These are phyloP conservation scores for Flaveria trinervia DNA, from an alignment of 129 eudicot species.

Conservation along the genomic window DNA sequence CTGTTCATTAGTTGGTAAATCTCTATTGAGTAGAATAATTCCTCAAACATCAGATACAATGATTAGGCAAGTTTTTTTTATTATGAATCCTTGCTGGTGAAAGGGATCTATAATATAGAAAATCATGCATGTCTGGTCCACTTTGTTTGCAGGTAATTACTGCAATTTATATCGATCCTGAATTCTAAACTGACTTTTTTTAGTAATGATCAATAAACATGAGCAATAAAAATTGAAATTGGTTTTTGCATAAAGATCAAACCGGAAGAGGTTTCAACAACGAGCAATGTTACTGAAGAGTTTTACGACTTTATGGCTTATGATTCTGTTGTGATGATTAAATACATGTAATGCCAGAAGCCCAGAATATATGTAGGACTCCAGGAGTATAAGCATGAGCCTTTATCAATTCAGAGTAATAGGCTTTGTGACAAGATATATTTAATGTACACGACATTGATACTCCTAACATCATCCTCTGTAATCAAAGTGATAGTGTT, in stretches of 20 bases:
- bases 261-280: not conserved
- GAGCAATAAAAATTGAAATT: not conserved
- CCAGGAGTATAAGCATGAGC: not conserved
- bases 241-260: not conserved
- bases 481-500: not conserved
- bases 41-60: slow-evolving; percentile 3
- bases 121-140: not conserved
- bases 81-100: slow-evolving; percentile 1
- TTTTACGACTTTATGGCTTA: not conserved
- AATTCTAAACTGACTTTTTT: not conserved
- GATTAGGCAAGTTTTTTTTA: not conserved
- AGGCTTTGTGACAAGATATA: not conserved
- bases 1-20: not conserved
- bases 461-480: not conserved
- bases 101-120: not conserved
- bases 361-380: not conserved
- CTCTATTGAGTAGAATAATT: not conserved
- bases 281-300: not conserved
- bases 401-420: not conserved
- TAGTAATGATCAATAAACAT: not conserved
- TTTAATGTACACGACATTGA: not conserved
- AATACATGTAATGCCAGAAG: not conserved
- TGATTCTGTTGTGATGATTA: not conserved
- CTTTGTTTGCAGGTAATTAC: slow-evolving; percentile 4
- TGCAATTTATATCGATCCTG: not conserved